These are phyloP conservation scores for Theobroma grandiflorum DNA, from an alignment of 441 rosid genomes.

Conservation along the genomic window DNA sequence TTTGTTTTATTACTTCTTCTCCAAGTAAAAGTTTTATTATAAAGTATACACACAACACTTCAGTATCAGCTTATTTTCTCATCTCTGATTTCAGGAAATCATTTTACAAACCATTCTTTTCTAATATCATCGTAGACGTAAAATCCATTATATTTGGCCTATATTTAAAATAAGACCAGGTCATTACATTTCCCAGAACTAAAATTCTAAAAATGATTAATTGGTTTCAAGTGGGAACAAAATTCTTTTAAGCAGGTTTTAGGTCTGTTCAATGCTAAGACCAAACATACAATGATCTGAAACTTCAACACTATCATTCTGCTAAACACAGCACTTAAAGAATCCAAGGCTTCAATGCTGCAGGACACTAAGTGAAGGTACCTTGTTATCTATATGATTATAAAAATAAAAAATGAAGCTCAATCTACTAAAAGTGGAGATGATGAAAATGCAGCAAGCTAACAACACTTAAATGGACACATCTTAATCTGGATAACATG, in stretches of 20 bases:
- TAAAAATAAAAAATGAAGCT: neutral
- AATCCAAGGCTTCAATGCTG: neutral
- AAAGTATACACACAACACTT: neutral
- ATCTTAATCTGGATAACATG: neutral
- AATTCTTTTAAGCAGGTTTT: neutral
- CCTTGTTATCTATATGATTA: neutral
- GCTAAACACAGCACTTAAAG: neutral
- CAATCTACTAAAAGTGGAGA: neutral
- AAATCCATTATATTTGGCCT: neutral
- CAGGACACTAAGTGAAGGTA: neutral
- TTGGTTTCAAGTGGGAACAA: neutral
- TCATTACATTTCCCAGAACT: neutral
- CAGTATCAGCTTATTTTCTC: neutral
- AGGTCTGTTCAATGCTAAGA: neutral
- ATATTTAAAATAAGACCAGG: neutral
- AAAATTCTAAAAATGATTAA: neutral
- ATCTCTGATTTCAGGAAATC: neutral
- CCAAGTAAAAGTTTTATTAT: neutral
- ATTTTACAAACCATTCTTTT: neutral
- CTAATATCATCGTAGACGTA: neutral
- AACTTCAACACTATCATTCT: neutral
- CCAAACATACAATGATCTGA: neutral
- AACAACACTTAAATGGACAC: neutral
- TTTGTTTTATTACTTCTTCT: neutral
- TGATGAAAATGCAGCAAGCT: neutral